These are phyloP conservation scores for Terana coerulea DNA, from an alignment of 768 basidiomycete species.

Conservation along the genomic window DNA sequence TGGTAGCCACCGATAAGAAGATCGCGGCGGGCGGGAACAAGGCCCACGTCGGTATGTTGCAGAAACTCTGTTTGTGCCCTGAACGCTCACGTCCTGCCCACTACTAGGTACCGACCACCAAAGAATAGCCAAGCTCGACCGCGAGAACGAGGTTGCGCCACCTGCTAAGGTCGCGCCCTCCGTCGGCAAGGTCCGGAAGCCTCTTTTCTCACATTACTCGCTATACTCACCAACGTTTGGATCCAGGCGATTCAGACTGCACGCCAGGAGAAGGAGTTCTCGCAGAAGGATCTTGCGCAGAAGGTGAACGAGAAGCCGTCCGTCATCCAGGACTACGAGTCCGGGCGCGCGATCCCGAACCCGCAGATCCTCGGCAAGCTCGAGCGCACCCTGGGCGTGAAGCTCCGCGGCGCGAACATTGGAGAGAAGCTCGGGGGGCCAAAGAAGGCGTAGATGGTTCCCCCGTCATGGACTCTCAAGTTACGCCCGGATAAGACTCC, in stretches of 20 bases:
- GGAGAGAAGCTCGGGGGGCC: constrained; percentile 81
- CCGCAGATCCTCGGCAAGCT: constrained; percentile 85
- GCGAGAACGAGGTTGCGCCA: constrained; percentile 93
- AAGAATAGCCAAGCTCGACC: constrained; percentile 88
- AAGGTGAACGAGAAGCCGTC: constrained; percentile 94
- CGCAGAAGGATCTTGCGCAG: constrained; percentile 90
- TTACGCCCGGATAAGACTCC: no score
- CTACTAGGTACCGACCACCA: constrained; percentile 84
- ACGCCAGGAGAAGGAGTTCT: constrained; percentile 71
- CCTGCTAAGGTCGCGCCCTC: constrained; percentile 72
- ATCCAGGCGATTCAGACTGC: constrained; percentile 83
- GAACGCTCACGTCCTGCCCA: not conserved
- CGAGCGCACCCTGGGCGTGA: constrained; percentile 81
- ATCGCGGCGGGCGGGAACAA: constrained; percentile 67
- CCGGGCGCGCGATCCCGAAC: constrained; percentile 83
- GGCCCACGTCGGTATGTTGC: constrained; percentile 62
- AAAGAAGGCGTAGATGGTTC: constrained; percentile 61
- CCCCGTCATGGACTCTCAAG: constrained; percentile 7
- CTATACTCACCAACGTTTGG: constrained; percentile 36
- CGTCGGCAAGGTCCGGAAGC: constrained; percentile 76
- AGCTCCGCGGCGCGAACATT: constrained; percentile 83
- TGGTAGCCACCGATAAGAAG: constrained; percentile 84
- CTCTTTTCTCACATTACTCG: not conserved
- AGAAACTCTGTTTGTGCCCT: not conserved
- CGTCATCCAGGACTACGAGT: constrained; percentile 85